These are phyloP conservation scores for Pogostemon cablin DNA, from an alignment of 257 asterid genomes.

Conservation along the genomic window DNA sequence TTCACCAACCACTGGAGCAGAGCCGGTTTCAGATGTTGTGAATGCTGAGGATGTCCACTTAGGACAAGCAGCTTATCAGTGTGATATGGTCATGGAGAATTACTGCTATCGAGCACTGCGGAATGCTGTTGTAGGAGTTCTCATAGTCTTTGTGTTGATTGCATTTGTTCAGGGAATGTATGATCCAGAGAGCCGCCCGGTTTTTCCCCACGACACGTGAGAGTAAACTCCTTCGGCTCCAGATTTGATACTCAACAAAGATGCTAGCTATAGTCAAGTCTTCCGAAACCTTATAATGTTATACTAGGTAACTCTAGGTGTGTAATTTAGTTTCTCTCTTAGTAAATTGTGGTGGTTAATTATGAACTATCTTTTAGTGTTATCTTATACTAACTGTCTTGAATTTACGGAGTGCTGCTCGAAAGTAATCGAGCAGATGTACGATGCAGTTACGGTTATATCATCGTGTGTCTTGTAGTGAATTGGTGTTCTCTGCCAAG, in stretches of 20 bases:
- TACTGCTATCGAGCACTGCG: slow-evolving; percentile 49
- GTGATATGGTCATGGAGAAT: slow-evolving; percentile 38
- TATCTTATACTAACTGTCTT: slow-evolving; percentile 1
- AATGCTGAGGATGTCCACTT: slow-evolving; percentile 39
- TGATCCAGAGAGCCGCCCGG: slow-evolving; percentile 60
- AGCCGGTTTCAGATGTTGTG: slow-evolving; percentile 35
- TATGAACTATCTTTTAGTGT: background rate
- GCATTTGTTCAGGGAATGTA: slow-evolving; percentile 62
- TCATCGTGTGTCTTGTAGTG: background rate
- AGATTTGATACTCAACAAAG: background rate
- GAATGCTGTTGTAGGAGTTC: slow-evolving; percentile 62
- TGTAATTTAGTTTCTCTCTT: background rate
- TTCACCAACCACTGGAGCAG: slow-evolving; percentile 27
- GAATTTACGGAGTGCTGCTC: background rate
- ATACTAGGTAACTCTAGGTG: background rate
- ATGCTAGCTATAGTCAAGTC: slow-evolving; percentile 2
- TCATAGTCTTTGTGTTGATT: slow-evolving; percentile 66
- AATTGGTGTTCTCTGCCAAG: background rate
- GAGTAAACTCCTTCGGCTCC: background rate
- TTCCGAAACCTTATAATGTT: background rate
- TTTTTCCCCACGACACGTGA: slow-evolving; percentile 34
- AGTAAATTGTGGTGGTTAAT: background rate
- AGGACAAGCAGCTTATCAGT: slow-evolving; percentile 33
- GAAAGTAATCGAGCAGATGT: no score
- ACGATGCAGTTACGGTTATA: background rate